Conservation (phyloP, 2,329 filamentous ascomycete species). For the Bretziella fagacearum region DNA sequence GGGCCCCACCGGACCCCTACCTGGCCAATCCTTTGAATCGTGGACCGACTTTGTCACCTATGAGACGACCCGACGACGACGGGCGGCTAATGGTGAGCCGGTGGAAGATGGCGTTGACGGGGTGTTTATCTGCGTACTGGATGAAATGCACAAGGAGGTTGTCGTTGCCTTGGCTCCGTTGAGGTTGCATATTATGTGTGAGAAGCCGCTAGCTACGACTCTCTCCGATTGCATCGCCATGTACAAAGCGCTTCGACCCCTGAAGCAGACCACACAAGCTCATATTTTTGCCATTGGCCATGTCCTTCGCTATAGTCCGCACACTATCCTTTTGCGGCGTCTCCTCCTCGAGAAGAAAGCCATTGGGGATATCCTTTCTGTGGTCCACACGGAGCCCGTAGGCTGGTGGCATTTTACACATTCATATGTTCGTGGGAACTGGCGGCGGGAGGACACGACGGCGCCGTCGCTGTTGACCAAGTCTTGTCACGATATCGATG, state of each 20-base stretch:
- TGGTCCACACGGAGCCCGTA: conserved; percentile 86
- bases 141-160: conserved; percentile 76
- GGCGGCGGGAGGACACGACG: conserved; percentile 63
- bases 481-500: conserved; percentile 90
- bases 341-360: conserved; percentile 57
- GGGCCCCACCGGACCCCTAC: conserved; percentile 30
- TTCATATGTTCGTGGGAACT: conserved; percentile 84
- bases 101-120: conserved; percentile 42
- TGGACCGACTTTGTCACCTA: conserved; percentile 66
- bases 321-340: conserved; percentile 71
- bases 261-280: conserved; percentile 18
- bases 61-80: conserved; percentile 45
- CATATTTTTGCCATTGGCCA: conserved; percentile 76
- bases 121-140: conserved; percentile 52
- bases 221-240: conserved; percentile 64
- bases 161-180: conserved; percentile 54
- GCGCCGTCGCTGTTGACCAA: conserved; percentile 80
- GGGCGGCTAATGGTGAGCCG: conserved; percentile 28
- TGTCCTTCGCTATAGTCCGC: conserved; percentile 81
- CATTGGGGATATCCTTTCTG: conserved; percentile 69
- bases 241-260: conserved; percentile 37
- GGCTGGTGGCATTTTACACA: conserved; percentile 95
- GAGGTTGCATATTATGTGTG: conserved; percentile 73
- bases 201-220: conserved; percentile 79
- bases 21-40: conserved; percentile 51